Base-by-base conservation (phyloP, 176 grass and related monocot species). In the Oryza rufipogon region DNA sequence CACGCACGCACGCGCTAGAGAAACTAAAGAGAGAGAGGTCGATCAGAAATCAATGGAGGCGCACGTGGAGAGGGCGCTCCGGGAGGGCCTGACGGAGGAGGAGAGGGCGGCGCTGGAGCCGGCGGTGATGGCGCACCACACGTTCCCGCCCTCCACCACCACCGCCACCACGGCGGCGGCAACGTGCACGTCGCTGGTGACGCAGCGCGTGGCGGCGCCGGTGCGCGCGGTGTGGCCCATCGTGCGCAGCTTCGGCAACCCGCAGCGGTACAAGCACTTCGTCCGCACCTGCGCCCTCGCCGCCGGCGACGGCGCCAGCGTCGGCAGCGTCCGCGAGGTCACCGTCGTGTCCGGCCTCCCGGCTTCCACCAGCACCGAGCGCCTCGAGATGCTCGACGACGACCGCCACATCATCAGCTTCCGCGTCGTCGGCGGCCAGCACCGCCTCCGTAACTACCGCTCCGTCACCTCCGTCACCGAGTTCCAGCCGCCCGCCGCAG, bases 201-300 rank as follows among this genome's bases (percentile, higher is more conserved):
- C 84, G 71, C 93, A 98, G 86, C 87, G 91, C 32, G 88, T 95
- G 41, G 85, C 84, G 2, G 96, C 96, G 52, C 96, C 96, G 11
- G 87, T 98, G 6, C 9, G 47, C 54, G 83, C 80, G 13, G 93
- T 98, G 49, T 98, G 96, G 93, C 86, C 87, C 60, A 90, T 98
- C 74, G 93, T 98, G 15, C 91, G 93, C 20, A 69, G 88, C 26
- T 98, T 98, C 83, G 89, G 20, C 48, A 64, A n/a, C 22, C 96
- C 96, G 32, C 87, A 98, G 90, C 87, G 93, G 11, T 98, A 98
- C 89, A 98, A 98, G 89, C 93, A 98, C 91, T 98, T 98, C 93
- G 89, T 98, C 93, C 94, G 91, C 81, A 87, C 91, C 36, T 89
- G 89, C 77, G 74, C 63, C 5, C 74, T 98, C 12, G 76, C 64